Evolutionary conservation across 331 rosid species (phyloP).

Genomic region (Acacia pycnantha): DNA sequence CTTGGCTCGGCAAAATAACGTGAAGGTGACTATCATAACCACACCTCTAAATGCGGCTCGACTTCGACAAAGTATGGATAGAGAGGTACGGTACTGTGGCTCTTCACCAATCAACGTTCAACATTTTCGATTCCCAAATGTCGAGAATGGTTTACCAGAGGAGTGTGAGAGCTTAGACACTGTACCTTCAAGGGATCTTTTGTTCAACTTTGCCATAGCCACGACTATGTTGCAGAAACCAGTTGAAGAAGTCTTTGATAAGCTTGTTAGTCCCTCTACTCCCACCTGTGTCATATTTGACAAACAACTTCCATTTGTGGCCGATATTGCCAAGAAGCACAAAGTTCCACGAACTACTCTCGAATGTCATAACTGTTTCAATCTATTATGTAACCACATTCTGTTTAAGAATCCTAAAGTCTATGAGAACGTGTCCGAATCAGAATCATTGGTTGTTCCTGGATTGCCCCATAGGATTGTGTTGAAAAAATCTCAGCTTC

Average conservation of each 20-base stretch:
- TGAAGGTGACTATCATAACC: conserved; percentile 32
- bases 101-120: conserved; percentile 23
- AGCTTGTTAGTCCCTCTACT: not conserved
- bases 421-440: not conserved
- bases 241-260: conserved; percentile 12
- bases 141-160: conserved; percentile 26
- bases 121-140: conserved; percentile 15
- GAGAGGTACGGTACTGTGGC: conserved; percentile 2
- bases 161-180: conserved; percentile 34
- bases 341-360: conserved; percentile 21
- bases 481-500: conserved; percentile 24
- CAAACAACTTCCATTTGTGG: conserved; percentile 11
- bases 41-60: conserved; percentile 29
- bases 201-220: conserved; percentile 7
- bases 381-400: conserved; percentile 19
- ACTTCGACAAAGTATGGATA: conserved; percentile 3
- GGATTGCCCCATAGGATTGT: conserved; percentile 30
- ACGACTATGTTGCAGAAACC: not conserved
- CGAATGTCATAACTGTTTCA: conserved; percentile 34
- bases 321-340: not conserved
- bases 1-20: not conserved
- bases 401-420: not conserved
- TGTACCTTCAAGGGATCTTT: conserved; percentile 27
- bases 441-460: conserved; percentile 18
- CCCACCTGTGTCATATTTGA: conserved; percentile 29